These are phyloP conservation scores for Phaeosphaeriaceae sp. DNA, from an alignment of 2,329 filamentous ascomycete species.

Conservation along the genomic window DNA sequence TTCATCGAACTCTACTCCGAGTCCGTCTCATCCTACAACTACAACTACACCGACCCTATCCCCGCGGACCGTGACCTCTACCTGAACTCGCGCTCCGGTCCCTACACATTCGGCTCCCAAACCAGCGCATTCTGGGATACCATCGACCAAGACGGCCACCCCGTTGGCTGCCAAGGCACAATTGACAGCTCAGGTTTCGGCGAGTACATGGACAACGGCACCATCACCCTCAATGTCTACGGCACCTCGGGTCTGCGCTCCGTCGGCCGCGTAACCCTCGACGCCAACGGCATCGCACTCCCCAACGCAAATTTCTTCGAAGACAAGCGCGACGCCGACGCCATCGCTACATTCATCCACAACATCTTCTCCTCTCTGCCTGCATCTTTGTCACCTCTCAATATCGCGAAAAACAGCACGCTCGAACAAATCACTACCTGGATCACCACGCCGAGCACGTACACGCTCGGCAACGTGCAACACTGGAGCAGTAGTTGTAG, in stretches of 20 bases:
- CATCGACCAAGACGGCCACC: constrained; percentile 53
- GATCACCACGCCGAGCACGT: constrained; percentile 58
- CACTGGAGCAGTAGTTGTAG: constrained; percentile 64
- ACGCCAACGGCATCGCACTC: constrained; percentile 54
- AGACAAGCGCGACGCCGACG: constrained; percentile 57
- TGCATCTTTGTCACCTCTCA: constrained; percentile 56
- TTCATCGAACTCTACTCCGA: constrained; percentile 59
- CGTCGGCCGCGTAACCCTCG: constrained; percentile 56
- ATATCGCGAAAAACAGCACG: constrained; percentile 56
- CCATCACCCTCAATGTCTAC: constrained; percentile 65
- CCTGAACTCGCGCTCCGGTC: constrained; percentile 58
- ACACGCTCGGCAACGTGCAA: constrained; percentile 60
- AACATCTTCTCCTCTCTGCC: constrained; percentile 59
- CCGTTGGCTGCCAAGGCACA: constrained; percentile 61
- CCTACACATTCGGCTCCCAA: constrained; percentile 62
- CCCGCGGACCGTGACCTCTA: constrained; percentile 56
- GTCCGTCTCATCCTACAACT: constrained; percentile 56
- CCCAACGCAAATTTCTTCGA: constrained; percentile 55
- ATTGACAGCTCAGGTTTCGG: constrained; percentile 58
- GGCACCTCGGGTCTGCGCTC: constrained; percentile 64
- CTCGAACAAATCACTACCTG: constrained; percentile 59
- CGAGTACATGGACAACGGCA: constrained; percentile 52
- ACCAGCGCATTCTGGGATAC: constrained; percentile 63
- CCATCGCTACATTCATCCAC: constrained; percentile 61
- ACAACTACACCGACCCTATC: constrained; percentile 56